Evolutionary conservation across 495 filamentous ascomycete genomes (phyloP), one percentile per base, ranked within the genome.

Genomic region (Penicillium coprophilum): DNA sequence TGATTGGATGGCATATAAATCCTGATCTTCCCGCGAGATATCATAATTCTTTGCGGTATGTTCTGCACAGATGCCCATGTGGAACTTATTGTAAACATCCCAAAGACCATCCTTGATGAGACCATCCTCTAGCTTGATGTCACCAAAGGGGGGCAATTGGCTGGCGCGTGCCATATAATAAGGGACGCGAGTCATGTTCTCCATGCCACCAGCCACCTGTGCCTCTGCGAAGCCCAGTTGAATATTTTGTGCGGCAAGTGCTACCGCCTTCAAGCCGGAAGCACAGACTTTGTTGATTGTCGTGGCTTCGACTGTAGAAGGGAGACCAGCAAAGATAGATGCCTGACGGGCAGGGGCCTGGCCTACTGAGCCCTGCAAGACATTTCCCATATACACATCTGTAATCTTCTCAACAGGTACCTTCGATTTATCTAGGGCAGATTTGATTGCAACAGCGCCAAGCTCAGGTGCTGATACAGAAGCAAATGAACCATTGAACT

Each of bases 21-120:
- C 94, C 76, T 98, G 94, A 58, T 85, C 85, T 65, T 94, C 86
- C 13, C 94, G 79, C 1, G 86, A 85, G 48, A 98, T 82, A 0
- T 83, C 74, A 66, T 90, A 81, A 59, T 95, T 93, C 79, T 93
- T 94, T 5, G 90, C 93, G 12, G 92, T 96, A 54, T 88, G 87
- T 77, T 98, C 94, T n/a, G 93, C 94, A 66, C 94, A 98, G 55
- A 92, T 88, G 8, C 94, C 94, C 94, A 98, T 98, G 68, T 96
- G 93, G 65, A 97, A 87, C 66, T 96, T 81, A 70, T 96, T 90
- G 71, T 97, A 98, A 21, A 96, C 92, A 73, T 98, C 94, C 83
- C 91, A 96, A 38, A 98, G 76, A 9, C 94, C 94, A 66, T 98
- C 94, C 71, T 92, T 96, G 63, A 97, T 88, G 63, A 98, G 72